Percentiles rank a stretch among this genome's conserved stretches.
Conservation (phyloP, 1,139 yeast species). For the Saccharomyces hybrid region DNA sequence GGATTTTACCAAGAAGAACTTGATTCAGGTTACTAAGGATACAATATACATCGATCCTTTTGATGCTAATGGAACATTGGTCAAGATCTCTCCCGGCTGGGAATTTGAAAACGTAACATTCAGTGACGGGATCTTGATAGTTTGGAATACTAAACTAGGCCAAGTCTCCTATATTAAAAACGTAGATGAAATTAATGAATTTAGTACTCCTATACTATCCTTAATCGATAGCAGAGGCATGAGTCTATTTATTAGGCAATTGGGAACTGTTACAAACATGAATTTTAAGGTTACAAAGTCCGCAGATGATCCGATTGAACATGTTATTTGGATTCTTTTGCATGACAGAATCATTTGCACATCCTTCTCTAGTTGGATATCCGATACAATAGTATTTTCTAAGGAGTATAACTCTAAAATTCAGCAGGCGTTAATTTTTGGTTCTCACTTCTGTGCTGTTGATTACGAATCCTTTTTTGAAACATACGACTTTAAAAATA, state of each 20-base stretch:
- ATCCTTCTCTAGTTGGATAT: neutral
- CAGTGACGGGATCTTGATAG: conserved; percentile 8
- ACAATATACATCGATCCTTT: conserved; percentile 9
- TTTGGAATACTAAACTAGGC: conserved; percentile 13
- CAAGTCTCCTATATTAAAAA: neutral
- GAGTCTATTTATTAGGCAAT: neutral
- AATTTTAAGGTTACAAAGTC: neutral
- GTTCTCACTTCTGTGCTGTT: neutral
- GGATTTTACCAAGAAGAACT: conserved; percentile 8
- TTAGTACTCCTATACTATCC: neutral
- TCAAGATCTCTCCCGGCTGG: conserved; percentile 7
- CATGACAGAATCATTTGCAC: neutral
- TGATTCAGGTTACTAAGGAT: conserved; percentile 15
- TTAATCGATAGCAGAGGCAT: neutral
- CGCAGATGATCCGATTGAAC: neutral
- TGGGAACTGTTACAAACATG: neutral
- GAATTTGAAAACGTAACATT: conserved; percentile 11
- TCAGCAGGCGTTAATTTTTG: neutral
- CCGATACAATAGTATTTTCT: neutral
- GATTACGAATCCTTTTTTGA: neutral
- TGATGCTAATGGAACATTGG: neutral
- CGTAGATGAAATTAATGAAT: neutral
- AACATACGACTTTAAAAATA: neutral
- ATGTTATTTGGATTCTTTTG: neutral
- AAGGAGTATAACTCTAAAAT: neutral